Percentiles rank a stretch among this genome's conserved stretches.
Conservation (phyloP, 192 early-diverging fungal genomes). For the Coemansia sp. region DNA sequence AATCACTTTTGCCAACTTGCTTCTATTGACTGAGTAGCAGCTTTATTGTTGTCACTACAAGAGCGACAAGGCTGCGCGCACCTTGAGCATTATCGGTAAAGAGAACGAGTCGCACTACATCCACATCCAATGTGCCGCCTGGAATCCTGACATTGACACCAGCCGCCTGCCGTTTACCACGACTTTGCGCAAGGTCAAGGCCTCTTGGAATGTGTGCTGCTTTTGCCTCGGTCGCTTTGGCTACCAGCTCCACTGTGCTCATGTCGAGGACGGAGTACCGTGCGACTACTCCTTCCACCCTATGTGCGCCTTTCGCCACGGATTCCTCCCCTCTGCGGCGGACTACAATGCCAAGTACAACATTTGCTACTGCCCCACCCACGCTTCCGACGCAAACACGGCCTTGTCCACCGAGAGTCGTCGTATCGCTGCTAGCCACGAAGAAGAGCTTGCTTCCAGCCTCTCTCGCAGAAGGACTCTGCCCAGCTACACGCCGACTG, state of each 20-base stretch:
- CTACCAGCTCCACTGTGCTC: constrained; percentile 37
- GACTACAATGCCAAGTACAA: constrained; percentile 36
- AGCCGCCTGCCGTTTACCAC: constrained; percentile 42
- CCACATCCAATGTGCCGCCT: constrained; percentile 54
- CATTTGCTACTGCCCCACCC: constrained; percentile 24
- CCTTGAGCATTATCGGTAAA: constrained; percentile 17
- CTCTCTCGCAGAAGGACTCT: constrained; percentile 20
- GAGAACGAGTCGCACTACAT: constrained; percentile 31
- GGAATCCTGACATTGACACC: constrained; percentile 39
- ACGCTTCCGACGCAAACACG: neutral
- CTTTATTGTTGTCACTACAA: constrained; percentile 56
- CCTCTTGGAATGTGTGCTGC: constrained; percentile 12
- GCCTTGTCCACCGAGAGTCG: constrained; percentile 5
- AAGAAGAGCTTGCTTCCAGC: neutral
- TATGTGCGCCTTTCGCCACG: constrained; percentile 50
- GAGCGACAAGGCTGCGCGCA: constrained; percentile 39
- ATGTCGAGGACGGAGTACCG: constrained; percentile 3
- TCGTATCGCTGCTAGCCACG: constrained; percentile 7
- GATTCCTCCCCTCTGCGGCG: constrained; percentile 22
- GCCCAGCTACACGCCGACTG: neutral
- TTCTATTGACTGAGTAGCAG: constrained; percentile 19
- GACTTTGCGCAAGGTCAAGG: constrained; percentile 24
- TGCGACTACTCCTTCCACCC: constrained; percentile 43
- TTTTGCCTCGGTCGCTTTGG: constrained; percentile 39
- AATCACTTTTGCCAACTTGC: too few species aligned